Evolutionary conservation across 73 alveolate species (phyloP), one percentile per base, ranked within the genome.

Genomic region (Paramecium sexaurelia): DNA sequence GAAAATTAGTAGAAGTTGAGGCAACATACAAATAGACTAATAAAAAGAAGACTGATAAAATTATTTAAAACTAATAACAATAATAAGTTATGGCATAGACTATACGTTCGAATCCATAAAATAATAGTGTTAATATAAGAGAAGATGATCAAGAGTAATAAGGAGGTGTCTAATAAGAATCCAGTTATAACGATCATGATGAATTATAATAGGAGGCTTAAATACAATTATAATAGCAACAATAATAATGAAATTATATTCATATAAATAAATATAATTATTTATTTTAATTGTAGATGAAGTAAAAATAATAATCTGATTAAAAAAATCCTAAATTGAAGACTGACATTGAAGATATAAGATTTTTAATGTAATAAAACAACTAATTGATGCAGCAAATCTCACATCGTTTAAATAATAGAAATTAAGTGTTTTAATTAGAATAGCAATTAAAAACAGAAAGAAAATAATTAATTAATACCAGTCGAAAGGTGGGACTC

Each of bases 1-100:
- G 90, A 20, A 78, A 78, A 61, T 11, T 61, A 61, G 83, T 61
- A 13, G 83, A 61, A 29, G 83, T 61, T 1, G 83, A 61, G 5
- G 47, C 83, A 0, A 61, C 83, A 2, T 61, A 61, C 24, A 61
- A 61, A 24, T 61, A 61, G 26, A 61, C 15, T 10, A 61, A 61
- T 29, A 29, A 26, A 61, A 61, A 61, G 45, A 61, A 61, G 26
- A 26, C 83, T 11, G 83, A 61, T 9, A 61, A 61, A 24, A 32
- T 10, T 26, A 45, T 26, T 24, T 10, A 61, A 61, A 22, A 61
- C 5, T 61, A 61, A 61, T 61, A 61, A 61, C 24, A 61, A 61
- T 61, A 61, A 61, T 61, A 61, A 61, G 83, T 61, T 13, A 61
- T 61, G 83, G 83, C 47, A 61, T 61, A 61, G 26, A 61, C 83